phyloP scores from a whole-genome alignment of 768 basidiomycete species.

The Termitomyces sp. region DNA sequence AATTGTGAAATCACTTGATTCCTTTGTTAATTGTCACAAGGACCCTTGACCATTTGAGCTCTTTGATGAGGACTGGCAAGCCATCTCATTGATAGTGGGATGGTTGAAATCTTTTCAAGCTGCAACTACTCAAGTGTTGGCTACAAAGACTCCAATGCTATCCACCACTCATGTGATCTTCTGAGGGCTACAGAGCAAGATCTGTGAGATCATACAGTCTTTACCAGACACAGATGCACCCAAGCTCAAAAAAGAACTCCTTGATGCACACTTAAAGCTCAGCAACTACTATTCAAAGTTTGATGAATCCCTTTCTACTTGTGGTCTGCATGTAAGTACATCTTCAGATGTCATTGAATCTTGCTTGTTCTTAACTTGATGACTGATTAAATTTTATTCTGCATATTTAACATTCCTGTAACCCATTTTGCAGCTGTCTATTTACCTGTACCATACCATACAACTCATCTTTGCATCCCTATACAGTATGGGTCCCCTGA shows the following conservation, averaged over 20 bases:
- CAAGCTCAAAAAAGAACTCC: constrained; percentile 4
- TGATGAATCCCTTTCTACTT: constrained; percentile 30
- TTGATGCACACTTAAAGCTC: constrained; percentile 21
- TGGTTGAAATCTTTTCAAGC: constrained; percentile 19
- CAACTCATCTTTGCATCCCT: no score
- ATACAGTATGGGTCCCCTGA: no score
- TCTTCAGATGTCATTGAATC: not conserved
- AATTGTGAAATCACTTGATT: constrained; percentile 13
- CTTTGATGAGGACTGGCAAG: constrained; percentile 18
- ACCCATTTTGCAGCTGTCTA: not conserved
- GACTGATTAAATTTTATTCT: no score
- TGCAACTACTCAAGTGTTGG: constrained; percentile 31
- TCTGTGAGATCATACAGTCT: constrained; percentile 12
- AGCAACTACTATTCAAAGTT: constrained; percentile 29
- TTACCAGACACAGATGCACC: constrained; percentile 18
- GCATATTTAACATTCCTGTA: no score
- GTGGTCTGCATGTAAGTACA: constrained; percentile 25
- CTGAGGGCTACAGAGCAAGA: constrained; percentile 26
- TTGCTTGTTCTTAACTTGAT: not conserved
- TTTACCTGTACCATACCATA: not conserved
- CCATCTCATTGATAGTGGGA: constrained; percentile 11
- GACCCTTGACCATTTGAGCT: constrained; percentile 18
- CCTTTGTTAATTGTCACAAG: constrained; percentile 14
- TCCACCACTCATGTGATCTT: constrained; percentile 32
- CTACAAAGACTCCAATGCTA: constrained; percentile 28